Percentiles rank a stretch among this genome's conserved stretches.
phyloP scores from a whole-genome alignment of 1,284 basidiomycete genomes.

The Cryptococcus depauperatus region DNA sequence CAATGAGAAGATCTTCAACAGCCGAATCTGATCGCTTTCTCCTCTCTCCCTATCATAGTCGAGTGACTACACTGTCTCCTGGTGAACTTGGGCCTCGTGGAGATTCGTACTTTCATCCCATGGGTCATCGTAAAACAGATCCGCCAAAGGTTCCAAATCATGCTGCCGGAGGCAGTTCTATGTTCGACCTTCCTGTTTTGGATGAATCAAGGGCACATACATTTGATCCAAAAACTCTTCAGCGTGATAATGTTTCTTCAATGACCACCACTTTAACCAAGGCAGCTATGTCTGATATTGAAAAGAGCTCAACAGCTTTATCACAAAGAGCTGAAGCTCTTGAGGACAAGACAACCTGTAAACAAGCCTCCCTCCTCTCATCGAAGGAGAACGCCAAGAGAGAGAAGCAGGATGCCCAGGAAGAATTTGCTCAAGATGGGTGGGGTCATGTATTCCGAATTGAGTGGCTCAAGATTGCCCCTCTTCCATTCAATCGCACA shows the following conservation, averaged over 20 bases:
- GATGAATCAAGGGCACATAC: conserved; percentile 21
- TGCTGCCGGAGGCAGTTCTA: conserved; percentile 6
- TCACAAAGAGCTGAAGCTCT: too few relatives aligned
- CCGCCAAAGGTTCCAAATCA: conserved; percentile 13
- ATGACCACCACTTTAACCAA: conserved; percentile 7
- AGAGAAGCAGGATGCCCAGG: conserved; percentile 8
- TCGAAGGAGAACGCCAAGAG: conserved; percentile 5
- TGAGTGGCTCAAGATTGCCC: conserved; percentile 70
- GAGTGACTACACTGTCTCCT: conserved; percentile 28
- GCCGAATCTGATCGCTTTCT: conserved; percentile 17
- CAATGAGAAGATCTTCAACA: not conserved
- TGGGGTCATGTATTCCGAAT: conserved; percentile 72
- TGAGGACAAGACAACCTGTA: too few relatives aligned
- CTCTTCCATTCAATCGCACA: conserved; percentile 68
- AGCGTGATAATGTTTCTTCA: conserved; percentile 15
- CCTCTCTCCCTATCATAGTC: conserved; percentile 17
- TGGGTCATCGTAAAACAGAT: conserved; percentile 21
- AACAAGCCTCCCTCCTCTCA: not conserved
- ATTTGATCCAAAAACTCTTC: conserved; percentile 29
- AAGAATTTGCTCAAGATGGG: conserved; percentile 21
- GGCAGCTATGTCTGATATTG: not conserved
- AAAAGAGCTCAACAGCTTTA: not conserved
- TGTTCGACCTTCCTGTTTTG: conserved; percentile 12
- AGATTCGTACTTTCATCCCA: conserved; percentile 18
- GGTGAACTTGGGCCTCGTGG: conserved; percentile 32